Evolutionary conservation across 805 yeast species (phyloP).

Genomic region (Saturnispora saitoi): DNA sequence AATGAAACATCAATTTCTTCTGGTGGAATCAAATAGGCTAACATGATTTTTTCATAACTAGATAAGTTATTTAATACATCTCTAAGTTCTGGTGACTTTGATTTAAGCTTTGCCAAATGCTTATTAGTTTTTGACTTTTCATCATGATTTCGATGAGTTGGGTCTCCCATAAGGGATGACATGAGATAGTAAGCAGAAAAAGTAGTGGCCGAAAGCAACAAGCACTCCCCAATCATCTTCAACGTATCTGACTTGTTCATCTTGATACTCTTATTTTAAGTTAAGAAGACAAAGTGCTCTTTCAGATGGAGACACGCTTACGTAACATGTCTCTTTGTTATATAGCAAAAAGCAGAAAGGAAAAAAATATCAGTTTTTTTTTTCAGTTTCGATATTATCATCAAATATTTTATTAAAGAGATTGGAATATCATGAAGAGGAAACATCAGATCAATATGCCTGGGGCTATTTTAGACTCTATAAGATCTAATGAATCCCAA

Average conservation of each 20-base stretch:
- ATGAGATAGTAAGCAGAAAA: constrained; percentile 45
- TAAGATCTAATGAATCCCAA: constrained; percentile 26
- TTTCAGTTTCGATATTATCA: background rate
- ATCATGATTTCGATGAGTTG: constrained; percentile 42
- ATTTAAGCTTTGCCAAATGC: constrained; percentile 49
- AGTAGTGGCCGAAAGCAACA: constrained; percentile 48
- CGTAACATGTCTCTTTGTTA: background rate
- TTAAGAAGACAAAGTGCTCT: background rate
- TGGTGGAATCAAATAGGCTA: constrained; percentile 76
- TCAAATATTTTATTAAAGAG: background rate
- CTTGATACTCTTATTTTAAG: background rate
- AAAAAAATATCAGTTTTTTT: background rate
- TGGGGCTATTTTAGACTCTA: constrained; percentile 34
- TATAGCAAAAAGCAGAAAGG: background rate
- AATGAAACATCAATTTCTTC: constrained; percentile 72
- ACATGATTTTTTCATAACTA: constrained; percentile 67
- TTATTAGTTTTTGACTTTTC: constrained; percentile 52
- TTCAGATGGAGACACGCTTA: background rate
- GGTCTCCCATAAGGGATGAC: constrained; percentile 21
- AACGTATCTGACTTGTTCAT: constrained; percentile 68
- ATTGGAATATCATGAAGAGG: constrained; percentile 11
- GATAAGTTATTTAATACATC: constrained; percentile 38
- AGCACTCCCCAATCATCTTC: constrained; percentile 63
- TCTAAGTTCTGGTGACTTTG: constrained; percentile 48
- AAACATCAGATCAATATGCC: constrained; percentile 35